Conservation (phyloP, 2,329 filamentous ascomycete genomes). For the Ophiostoma piceae region DNA sequence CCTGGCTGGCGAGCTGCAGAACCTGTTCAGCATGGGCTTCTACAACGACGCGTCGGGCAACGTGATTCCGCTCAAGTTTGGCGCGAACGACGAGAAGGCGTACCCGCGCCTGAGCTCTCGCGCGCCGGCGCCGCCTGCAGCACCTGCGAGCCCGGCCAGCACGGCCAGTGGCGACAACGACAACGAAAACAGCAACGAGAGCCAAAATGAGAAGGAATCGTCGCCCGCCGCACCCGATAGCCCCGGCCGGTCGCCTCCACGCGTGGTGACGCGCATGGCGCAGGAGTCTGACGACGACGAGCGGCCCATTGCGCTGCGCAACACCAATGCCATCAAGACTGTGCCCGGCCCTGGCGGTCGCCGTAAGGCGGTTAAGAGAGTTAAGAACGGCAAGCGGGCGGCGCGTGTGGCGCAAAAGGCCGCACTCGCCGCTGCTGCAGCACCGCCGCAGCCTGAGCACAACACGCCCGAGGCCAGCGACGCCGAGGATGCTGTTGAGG, state of each 20-base stretch:
- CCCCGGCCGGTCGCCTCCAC: not conserved
- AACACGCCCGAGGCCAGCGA: not conserved
- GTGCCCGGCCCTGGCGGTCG: constrained; percentile 29
- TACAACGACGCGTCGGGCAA: constrained; percentile 50
- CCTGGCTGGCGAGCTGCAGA: constrained; percentile 59
- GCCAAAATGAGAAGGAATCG: constrained; percentile 44
- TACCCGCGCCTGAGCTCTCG: constrained; percentile 45
- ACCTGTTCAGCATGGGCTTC: constrained; percentile 72
- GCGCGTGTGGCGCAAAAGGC: not conserved
- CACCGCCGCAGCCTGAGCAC: not conserved
- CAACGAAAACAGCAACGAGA: constrained; percentile 31
- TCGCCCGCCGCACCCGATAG: constrained; percentile 26
- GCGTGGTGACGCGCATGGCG: constrained; percentile 23
- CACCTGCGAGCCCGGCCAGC: constrained; percentile 42
- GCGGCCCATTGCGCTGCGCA: constrained; percentile 26
- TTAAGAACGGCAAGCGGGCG: constrained; percentile 38
- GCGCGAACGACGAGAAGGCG: constrained; percentile 52
- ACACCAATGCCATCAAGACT: constrained; percentile 26
- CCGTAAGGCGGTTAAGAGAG: constrained; percentile 40
- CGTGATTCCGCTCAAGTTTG: constrained; percentile 63
- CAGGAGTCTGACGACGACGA: constrained; percentile 38
- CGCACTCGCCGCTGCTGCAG: not conserved
- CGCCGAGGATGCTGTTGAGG: constrained; percentile 29
- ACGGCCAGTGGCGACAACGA: constrained; percentile 47
- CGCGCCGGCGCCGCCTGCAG: constrained; percentile 41